Base-by-base conservation (phyloP, 208 protist species). In the Leptomonas pyrrhocoris region DNA sequence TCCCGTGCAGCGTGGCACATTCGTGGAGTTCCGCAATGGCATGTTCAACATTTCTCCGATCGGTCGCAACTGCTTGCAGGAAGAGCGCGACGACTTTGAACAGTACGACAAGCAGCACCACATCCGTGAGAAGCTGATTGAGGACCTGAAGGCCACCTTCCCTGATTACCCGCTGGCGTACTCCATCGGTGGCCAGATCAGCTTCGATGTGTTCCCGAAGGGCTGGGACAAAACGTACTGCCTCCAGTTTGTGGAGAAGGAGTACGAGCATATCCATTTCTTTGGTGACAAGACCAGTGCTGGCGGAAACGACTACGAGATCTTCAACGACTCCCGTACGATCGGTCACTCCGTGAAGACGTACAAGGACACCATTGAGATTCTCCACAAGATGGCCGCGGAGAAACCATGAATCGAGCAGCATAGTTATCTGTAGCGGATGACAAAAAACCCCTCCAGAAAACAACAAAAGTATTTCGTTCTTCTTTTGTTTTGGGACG, bases 141-240 rank as follows among this genome's bases (percentile, higher is more conserved):
- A 69, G 16, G 81, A 91, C 13, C 81, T 99, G 21, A 79, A 95
- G 73, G 54, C 45, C 1, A 63, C 74, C 46, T 94, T 96, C 69
- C 85, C 92, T 3, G 89, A 97, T 65, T 96, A 94, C 68, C 89
- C 82, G 9, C 74, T 99, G 18, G 91, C 89, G 51, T 99, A 97
- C 84, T 99, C 98, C 15, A 98, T 99, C 73, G 99, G 99, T 19
- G 98, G 98, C 18, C 96, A 99, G 85, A 99, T 99, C 81, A 98
- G 90, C 74, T 99, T 99, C 76, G 99, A 99, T 75, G 98, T 99
- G 11, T 99, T 99, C 82, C 99, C 99, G 28, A 81, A 73, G 49
- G 98, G 98, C 18, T 99, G 99, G 99, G 98, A 99, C 79, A 99
- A 99, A 86, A 99, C 98, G 3, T 99, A 99, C 83, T 99, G 98